Evolutionary conservation across 2,329 filamentous ascomycete genomes (phyloP).

Genomic region (Dothidotthia symphoricarpi): DNA sequence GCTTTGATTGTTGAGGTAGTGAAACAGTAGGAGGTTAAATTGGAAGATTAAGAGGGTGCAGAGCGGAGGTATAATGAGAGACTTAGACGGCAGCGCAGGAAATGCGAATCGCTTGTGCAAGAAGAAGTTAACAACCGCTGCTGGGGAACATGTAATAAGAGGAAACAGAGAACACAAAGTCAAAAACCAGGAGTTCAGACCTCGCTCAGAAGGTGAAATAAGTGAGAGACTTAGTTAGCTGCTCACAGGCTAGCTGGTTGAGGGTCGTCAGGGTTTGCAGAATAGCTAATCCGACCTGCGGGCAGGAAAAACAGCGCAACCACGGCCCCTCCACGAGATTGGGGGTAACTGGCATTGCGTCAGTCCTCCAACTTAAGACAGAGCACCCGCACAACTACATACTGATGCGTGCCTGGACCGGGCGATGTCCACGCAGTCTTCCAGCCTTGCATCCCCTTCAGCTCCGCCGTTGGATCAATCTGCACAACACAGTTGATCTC

Average conservation of each 20-base stretch:
- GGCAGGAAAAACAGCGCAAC: slow-evolving; percentile 58
- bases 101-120: slow-evolving; percentile 7
- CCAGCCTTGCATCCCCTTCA: slow-evolving; percentile 59
- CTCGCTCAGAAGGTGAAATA: not conserved
- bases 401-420: slow-evolving; percentile 56
- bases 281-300: slow-evolving; percentile 54
- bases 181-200: too few relatives aligned
- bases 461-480: slow-evolving; percentile 50
- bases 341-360: slow-evolving; percentile 44
- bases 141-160: too few relatives aligned
- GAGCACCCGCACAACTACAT: slow-evolving; percentile 4
- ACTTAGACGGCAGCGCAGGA: slow-evolving; percentile 3
- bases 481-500: slow-evolving; percentile 58
- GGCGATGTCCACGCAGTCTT: slow-evolving; percentile 57
- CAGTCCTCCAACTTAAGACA: not conserved
- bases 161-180: too few relatives aligned
- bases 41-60: slow-evolving; percentile 4
- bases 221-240: too few relatives aligned
- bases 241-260: slow-evolving; percentile 33
- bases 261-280: slow-evolving; percentile 45
- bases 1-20: slow-evolving; percentile 10
- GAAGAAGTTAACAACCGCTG: not conserved
- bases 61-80: slow-evolving; percentile 5
- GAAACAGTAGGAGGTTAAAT: slow-evolving; percentile 3
- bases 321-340: slow-evolving; percentile 51